Evolutionary conservation across 2,329 filamentous ascomycete species (phyloP), one percentile per base, ranked within the genome.

Genomic region (Fusarium caatingaense): DNA sequence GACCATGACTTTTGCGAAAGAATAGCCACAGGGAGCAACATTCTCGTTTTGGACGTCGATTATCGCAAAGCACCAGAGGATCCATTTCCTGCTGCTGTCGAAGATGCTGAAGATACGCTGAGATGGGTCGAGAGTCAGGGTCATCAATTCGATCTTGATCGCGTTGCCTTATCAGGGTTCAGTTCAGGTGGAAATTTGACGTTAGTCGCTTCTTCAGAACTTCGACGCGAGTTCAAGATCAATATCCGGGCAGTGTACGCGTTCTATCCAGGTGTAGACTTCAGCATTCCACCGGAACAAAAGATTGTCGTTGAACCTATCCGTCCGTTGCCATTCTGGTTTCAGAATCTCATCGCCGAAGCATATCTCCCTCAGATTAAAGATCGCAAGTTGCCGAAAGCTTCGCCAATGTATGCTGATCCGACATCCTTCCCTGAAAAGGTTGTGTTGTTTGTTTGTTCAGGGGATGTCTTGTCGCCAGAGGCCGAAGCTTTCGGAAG

Each of bases 161-260:
- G 75, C 1, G 68, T 86, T 11, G 84, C 81, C 3, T 47, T 86
- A 0, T 83, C 81, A 8, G 85, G 85, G 0, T 83, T 83, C 47
- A 83, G 81, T 12, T 81, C 82, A 0, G 85, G 85, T 2, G 84
- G 77, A 1, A 84, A 81, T 60, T 72, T 86, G 23, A 80, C 81
- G 12, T 68, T 86, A 1, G 67, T 76, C 1, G 76, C 71, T 1
- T 71, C 76, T 1, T 72, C 72, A 11, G 56, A 72, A 25, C 51
- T 77, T 3, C 71, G 85, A 12, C 45, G 12, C 0, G 20, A 59
- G 32, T 58, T 67, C 20, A 41, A 48, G 11, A 77, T 86, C 64
- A 84, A 86, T 15, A 85, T 81, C 64, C 81, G 80, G 45, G 85
- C 85, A 9, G 80, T 86, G 63, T 83, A 86, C 58, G 76, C 80